Base-by-base conservation (phyloP, 2,329 filamentous ascomycete genomes). In the Fusarium sp. region DNA sequence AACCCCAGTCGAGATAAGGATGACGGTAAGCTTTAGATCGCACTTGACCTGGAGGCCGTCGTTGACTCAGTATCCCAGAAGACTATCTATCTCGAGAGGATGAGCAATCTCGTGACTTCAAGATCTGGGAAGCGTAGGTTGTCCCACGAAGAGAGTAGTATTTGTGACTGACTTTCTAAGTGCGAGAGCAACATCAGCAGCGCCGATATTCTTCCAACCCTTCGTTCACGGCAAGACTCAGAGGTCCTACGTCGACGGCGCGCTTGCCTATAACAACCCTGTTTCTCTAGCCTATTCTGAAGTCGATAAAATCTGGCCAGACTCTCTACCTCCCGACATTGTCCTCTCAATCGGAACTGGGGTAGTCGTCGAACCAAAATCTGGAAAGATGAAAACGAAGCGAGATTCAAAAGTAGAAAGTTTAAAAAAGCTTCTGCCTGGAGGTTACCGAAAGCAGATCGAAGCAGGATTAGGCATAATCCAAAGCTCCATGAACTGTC, bases 101-200 rank as follows among this genome's bases (percentile, higher is more conserved):
- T 10, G 20, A 65, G 0, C 56, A 70, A 20, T n/a, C 4, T 0
- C 36, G 41, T 0, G 70, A 70, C 4, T 72, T 72, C 29, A 68
- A 54, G 18, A 42, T 46, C 1, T 71, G 63, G 70, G 58, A 70
- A 62, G 67, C 70, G 70, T 68, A 29, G 27, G 70, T 70, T 11
- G 1, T 4, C 1, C 3, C 2, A 1, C 1, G 4, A 5, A 6
- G 15, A 7, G 35, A 5, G 17, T 0, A 25, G 17, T 20, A 3
- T 8, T 11, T 0, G 4, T 29, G 18, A 35, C 60, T 68, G 18
- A 71, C 47, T 5, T 36, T 15, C 3, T 5, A 15, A 72, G 70
- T 4, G 67, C 70, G 0, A 50, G 67, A 53, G 70, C 70, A 7
- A 70, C 67, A n/a, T 59, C 67, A 3, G 63, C 70, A 11, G 66